Percentiles rank a stretch among this genome's conserved stretches.
Conservation (phyloP, 176 grass and related monocot species). For the Otatea glauca region DNA sequence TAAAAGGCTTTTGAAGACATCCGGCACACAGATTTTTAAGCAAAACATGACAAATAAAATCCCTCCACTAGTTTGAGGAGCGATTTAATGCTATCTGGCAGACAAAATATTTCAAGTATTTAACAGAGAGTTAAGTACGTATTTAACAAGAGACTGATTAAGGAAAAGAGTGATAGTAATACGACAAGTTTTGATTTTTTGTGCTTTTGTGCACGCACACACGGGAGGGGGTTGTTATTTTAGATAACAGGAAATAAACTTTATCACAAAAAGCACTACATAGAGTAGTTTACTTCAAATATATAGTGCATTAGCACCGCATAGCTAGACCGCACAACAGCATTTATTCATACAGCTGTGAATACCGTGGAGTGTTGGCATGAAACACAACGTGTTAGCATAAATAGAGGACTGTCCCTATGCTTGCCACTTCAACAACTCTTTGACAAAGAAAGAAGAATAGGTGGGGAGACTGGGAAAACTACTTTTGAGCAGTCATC, state of each 20-base stretch:
- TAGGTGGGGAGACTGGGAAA: too few species aligned
- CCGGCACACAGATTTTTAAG: not conserved
- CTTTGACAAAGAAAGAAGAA: too few species aligned
- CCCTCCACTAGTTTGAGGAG: not conserved
- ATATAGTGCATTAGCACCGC: too few species aligned
- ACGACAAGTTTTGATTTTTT: not conserved
- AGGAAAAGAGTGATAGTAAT: not conserved
- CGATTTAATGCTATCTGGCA: not conserved
- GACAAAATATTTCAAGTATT: not conserved
- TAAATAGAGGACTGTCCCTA: not conserved
- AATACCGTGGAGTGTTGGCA: not conserved
- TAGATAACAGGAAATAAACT: not conserved
- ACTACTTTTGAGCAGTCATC: not conserved
- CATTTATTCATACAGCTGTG: not conserved
- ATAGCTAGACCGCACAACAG: not conserved
- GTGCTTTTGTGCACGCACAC: too few species aligned
- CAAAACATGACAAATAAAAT: not conserved
- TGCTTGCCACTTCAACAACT: not conserved
- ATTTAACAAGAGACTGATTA: not conserved
- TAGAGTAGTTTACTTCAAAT: too few species aligned
- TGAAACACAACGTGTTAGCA: slow-evolving; percentile 21
- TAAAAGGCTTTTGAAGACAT: not conserved
- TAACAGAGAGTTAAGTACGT: not conserved
- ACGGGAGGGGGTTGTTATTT: not conserved
- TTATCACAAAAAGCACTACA: not conserved